These are phyloP conservation scores for Eutrema heterophyllum DNA, from an alignment of 345 rosid genomes.

Conservation along the genomic window DNA sequence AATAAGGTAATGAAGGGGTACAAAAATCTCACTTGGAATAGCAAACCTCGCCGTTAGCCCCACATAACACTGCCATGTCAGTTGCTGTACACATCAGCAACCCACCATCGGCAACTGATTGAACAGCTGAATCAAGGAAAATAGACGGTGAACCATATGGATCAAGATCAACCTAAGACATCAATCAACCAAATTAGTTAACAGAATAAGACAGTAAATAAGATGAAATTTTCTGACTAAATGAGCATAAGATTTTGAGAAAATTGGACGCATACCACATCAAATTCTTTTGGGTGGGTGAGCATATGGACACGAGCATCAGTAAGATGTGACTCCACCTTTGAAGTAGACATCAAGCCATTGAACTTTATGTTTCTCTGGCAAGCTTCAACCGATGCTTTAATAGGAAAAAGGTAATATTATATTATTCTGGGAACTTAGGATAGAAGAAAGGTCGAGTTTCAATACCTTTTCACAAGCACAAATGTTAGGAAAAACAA, in stretches of 20 bases:
- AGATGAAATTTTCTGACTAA: neutral
- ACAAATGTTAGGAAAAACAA: neutral
- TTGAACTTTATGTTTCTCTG: conserved; percentile 87
- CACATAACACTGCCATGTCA: conserved; percentile 99
- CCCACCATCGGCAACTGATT: conserved; percentile 94
- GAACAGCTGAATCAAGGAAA: conserved; percentile 95
- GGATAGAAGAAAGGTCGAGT: neutral
- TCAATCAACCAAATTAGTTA: conserved; percentile 1
- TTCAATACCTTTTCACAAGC: neutral
- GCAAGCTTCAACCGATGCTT: conserved; percentile 93
- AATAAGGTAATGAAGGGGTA: neutral
- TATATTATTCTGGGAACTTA: neutral
- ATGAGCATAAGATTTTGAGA: neutral
- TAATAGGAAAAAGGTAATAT: conserved; percentile 5
- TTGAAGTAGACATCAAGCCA: conserved; percentile 75
- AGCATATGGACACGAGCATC: conserved; percentile 99
- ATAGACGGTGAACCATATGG: conserved; percentile 97
- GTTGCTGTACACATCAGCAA: conserved; percentile 98
- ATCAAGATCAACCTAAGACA: conserved; percentile 95
- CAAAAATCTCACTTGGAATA: conserved; percentile 85
- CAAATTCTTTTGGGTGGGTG: conserved; percentile 90
- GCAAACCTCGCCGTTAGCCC: conserved; percentile 98
- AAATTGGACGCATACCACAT: conserved; percentile 53
- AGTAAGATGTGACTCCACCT: conserved; percentile 89
- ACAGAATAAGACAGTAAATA: neutral